These are phyloP conservation scores for Purshia tridentata DNA, from an alignment of 306 rosid genomes.

Conservation along the genomic window DNA sequence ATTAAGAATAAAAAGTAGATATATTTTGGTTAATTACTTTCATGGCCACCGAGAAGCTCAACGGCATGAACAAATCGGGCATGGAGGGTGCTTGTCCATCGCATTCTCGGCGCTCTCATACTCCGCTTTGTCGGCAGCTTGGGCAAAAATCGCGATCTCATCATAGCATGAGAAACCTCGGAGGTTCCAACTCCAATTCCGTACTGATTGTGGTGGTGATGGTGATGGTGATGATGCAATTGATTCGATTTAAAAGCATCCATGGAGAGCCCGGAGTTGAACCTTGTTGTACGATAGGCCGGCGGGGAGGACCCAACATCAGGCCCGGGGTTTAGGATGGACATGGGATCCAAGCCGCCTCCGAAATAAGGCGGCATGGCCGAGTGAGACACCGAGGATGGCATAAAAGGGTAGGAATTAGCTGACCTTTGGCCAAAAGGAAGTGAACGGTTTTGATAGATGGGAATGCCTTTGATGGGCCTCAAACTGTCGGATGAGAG, in stretches of 20 bases:
- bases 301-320: constrained; percentile 20
- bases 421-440: constrained; percentile 58
- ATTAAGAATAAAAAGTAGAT: not conserved
- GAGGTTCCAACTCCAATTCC: constrained; percentile 38
- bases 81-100: constrained; percentile 90
- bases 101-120: constrained; percentile 94
- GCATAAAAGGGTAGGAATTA: too few relatives aligned
- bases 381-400: too few relatives aligned
- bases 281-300: constrained; percentile 39
- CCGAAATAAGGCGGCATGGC: constrained; percentile 18
- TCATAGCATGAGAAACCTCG: constrained; percentile 48
- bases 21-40: constrained; percentile 53
- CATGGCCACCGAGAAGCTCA: constrained; percentile 96
- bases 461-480: constrained; percentile 89
- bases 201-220: constrained; percentile 23
- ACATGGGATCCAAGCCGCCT: constrained; percentile 48
- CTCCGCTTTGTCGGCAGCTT: constrained; percentile 76
- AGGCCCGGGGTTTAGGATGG: constrained; percentile 33
- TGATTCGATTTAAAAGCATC: constrained; percentile 55
- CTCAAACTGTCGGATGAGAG: constrained; percentile 48
- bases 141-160: constrained; percentile 77
- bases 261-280: constrained; percentile 44
- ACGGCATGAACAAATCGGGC: constrained; percentile 91
- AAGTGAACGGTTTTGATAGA: constrained; percentile 79
- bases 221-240: constrained; percentile 47